phyloP scores from a whole-genome alignment of 768 basidiomycete species.

The Pleurotus tuoliensis region DNA sequence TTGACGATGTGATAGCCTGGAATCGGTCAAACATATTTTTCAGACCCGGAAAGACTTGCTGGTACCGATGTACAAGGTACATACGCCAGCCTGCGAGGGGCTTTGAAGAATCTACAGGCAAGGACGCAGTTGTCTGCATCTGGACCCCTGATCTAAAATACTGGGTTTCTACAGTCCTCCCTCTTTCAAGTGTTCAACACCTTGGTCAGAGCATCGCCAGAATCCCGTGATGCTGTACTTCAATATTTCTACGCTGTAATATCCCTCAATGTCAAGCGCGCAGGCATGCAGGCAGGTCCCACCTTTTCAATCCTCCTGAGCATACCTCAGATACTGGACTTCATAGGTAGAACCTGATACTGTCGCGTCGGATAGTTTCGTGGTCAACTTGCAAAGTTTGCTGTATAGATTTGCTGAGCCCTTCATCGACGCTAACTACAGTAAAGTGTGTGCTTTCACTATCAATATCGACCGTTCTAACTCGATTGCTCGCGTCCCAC shows the following conservation, averaged over 20 bases:
- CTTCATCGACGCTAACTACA: constrained; percentile 88
- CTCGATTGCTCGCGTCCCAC: constrained; percentile 1
- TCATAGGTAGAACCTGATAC: constrained; percentile 75
- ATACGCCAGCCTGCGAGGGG: constrained; percentile 80
- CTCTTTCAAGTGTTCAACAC: constrained; percentile 87
- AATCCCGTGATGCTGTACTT: constrained; percentile 77
- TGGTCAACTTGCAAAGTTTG: constrained; percentile 85
- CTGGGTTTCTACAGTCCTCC: constrained; percentile 32
- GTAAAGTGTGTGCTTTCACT: constrained; percentile 53
- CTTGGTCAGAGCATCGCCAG: constrained; percentile 79
- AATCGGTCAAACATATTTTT: constrained; percentile 78
- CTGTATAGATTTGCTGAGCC: constrained; percentile 87
- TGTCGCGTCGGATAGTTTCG: constrained; percentile 87
- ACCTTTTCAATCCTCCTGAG: background rate
- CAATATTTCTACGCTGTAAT: constrained; percentile 76
- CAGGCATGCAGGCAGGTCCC: constrained; percentile 77
- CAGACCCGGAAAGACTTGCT: constrained; percentile 74
- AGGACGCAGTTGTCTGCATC: constrained; percentile 7
- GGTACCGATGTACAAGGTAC: constrained; percentile 78
- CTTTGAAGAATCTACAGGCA: constrained; percentile 82
- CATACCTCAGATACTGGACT: background rate
- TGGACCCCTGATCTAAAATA: background rate
- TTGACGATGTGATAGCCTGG: constrained; percentile 48
- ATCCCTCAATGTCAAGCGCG: constrained; percentile 74
- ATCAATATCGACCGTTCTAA: background rate